Base-by-base conservation (phyloP, 345 rosid species). In the Eucalyptus paniculata region DNA sequence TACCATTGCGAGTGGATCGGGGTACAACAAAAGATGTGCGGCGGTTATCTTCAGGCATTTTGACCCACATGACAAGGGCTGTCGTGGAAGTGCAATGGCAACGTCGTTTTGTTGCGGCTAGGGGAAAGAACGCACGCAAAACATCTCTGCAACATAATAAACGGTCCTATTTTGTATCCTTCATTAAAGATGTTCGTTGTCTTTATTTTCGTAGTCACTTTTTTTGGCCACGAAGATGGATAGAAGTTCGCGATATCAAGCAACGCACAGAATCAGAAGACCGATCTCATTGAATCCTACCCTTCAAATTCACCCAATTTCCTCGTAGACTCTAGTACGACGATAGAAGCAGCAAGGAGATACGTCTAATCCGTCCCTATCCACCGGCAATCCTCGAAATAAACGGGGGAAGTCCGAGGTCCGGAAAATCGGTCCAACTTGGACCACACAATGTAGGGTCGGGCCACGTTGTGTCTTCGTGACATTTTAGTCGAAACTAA, bases 1-100 rank as follows among this genome's bases (percentile, higher is more conserved):
- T 18, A 18, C 42, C 7, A 0, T 15, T 7, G 21, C 3, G 5
- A 32, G 23, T 32, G 21, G 10, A 69, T 34, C 2, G 1, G 7
- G 4, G 24, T 34, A 69, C 21, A 69, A 17, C 34, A 10, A 9
- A 69, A 34, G 44, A 69, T 69, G 11, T 18, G 44, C 3, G 1
- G 44, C 4, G 13, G 44, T 69, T 40, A 69, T 69, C 13, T 34
- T 34, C 1, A 34, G 11, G 42, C 12, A 1, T 9, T 17, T 17
- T 69, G 44, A 69, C 42, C 81, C 12, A 4, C 40, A 8, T 11
- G 12, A 17, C 80, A 69, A 69, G 58, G 80, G 80, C 44, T 5
- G 45, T 72, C 15, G 12, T 2, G 2, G 77, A n/a, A 65, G 21
- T 6, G 10, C 3, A n/a, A n/a, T n/a, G 77, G 21, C 77, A n/a